These are phyloP conservation scores for Ceratocystis eucalypticola DNA, from an alignment of 2,329 filamentous ascomycete species.

Conservation along the genomic window DNA sequence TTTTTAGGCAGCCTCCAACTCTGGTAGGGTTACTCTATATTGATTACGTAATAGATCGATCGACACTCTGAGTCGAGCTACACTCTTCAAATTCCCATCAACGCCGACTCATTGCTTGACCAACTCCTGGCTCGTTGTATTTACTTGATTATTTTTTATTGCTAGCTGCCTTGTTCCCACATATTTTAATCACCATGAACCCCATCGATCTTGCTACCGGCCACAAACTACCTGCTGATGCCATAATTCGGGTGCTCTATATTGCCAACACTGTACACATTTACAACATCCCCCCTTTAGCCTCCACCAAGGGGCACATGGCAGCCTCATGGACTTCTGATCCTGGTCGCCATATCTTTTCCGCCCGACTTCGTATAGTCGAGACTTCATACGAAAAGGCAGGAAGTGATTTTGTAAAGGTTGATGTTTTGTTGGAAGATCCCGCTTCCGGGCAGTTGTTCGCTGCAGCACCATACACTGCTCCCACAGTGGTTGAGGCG, in stretches of 20 bases:
- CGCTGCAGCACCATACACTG: conserved; percentile 67
- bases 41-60: background rate
- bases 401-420: conserved; percentile 40
- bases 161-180: background rate
- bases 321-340: conserved; percentile 65
- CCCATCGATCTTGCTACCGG: conserved; percentile 59
- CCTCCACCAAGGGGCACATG: conserved; percentile 64
- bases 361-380: conserved; percentile 63
- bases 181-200: conserved; percentile 35
- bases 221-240: conserved; percentile 52
- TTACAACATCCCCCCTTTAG: conserved; percentile 73
- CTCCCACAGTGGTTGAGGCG: conserved; percentile 54
- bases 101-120: background rate
- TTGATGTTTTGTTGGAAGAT: conserved; percentile 71
- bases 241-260: conserved; percentile 77
- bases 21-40: background rate
- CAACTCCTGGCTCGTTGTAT: background rate
- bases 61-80: background rate
- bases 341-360: conserved; percentile 67
- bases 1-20: background rate
- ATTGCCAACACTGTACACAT: conserved; percentile 62
- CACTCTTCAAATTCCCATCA: background rate
- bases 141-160: background rate
- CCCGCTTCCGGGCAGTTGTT: conserved; percentile 59
- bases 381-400: conserved; percentile 53